These are phyloP conservation scores for Neonectria coccinea DNA, from an alignment of 2,329 filamentous ascomycete genomes.

Conservation along the genomic window DNA sequence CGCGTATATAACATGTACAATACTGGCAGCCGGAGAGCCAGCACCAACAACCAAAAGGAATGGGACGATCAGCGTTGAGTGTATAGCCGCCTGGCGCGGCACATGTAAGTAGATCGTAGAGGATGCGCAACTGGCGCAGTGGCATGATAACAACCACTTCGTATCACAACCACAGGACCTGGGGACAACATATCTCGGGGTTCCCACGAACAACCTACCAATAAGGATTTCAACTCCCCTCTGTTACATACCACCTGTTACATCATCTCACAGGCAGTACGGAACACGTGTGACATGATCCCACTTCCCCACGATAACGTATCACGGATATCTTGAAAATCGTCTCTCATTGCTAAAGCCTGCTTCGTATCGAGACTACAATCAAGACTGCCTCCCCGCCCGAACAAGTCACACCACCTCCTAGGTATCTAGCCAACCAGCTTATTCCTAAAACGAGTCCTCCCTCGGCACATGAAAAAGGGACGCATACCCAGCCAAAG, in stretches of 20 bases:
- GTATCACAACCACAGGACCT: not conserved
- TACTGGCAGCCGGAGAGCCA: not conserved
- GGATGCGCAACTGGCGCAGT: not conserved
- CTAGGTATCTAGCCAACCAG: conserved; percentile 1
- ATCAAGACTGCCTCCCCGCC: conserved; percentile 8
- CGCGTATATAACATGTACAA: conserved; percentile 2
- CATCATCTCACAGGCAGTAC: not conserved
- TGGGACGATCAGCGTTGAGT: not conserved
- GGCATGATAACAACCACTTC: not conserved
- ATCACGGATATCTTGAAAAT: not conserved
- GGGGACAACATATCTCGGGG: not conserved
- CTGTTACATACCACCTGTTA: not conserved
- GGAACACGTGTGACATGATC: not conserved
- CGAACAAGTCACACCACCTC: conserved; percentile 5
- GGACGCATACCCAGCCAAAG: conserved; percentile 17
- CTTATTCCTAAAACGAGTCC: conserved; percentile 2
- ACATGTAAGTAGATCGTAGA: not conserved
- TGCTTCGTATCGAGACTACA: conserved; percentile 9
- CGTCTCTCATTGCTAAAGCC: conserved; percentile 5
- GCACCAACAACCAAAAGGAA: not conserved
- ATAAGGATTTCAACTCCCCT: not conserved
- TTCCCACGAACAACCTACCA: not conserved
- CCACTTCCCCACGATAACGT: not conserved
- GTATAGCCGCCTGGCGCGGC: not conserved
- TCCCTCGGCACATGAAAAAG: conserved; percentile 8